Evolutionary conservation across 1,139 yeast species (phyloP).

Genomic region (Pneumocystis oryctolagi): DNA sequence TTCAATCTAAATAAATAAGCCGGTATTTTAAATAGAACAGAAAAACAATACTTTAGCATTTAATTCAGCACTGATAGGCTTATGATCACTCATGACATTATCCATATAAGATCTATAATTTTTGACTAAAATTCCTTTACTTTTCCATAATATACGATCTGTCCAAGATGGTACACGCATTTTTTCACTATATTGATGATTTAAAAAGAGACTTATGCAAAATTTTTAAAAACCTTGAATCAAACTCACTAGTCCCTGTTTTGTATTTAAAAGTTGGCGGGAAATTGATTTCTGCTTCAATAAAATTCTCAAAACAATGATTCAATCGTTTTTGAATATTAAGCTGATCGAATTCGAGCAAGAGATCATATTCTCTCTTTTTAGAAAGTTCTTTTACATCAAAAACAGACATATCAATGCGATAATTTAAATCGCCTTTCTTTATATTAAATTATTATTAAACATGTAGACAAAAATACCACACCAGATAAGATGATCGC

Average conservation of each 20-base stretch:
- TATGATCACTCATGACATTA: constrained; percentile 52
- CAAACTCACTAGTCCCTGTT: constrained; percentile 18
- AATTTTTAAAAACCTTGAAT: constrained; percentile 7
- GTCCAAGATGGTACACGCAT: constrained; percentile 68
- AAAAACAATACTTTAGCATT: constrained; percentile 14
- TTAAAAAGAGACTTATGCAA: constrained; percentile 15
- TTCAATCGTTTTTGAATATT: constrained; percentile 38
- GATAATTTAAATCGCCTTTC: constrained; percentile 52
- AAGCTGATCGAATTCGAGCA: constrained; percentile 48
- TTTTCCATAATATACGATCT: constrained; percentile 36
- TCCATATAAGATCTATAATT: constrained; percentile 19
- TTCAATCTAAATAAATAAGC: constrained; percentile 3
- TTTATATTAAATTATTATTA: constrained; percentile 20
- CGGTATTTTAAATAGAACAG: neutral
- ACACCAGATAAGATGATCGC: constrained; percentile 8
- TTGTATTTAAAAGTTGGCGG: constrained; percentile 60
- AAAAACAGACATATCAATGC: constrained; percentile 35
- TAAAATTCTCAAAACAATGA: constrained; percentile 44
- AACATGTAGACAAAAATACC: neutral
- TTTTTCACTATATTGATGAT: constrained; percentile 29
- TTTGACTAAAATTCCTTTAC: neutral
- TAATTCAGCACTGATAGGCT: constrained; percentile 50
- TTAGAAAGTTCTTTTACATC: constrained; percentile 33
- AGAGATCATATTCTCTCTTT: constrained; percentile 31
- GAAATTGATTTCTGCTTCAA: constrained; percentile 49